Evolutionary conservation across 2,329 filamentous ascomycete genomes (phyloP), one percentile per base, ranked within the genome.

Genomic region (Fusarium globosum): DNA sequence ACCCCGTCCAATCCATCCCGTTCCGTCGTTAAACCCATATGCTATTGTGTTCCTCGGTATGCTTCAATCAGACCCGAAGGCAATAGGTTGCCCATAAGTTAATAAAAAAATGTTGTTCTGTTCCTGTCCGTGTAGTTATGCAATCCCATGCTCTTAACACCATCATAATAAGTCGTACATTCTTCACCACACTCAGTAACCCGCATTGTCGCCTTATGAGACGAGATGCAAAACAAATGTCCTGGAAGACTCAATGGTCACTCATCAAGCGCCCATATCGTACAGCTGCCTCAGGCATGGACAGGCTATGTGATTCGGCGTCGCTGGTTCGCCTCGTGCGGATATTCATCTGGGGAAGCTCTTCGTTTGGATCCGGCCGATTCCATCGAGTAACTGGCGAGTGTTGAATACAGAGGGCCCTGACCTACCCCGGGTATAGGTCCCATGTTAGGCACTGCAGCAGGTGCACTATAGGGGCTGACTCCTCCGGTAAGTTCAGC

Each of bases 401-500:
- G 84, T 21, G 72, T 73, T 9, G 81, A 80, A 51, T 82, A 75
- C 30, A 76, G 55, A 49, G 75, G 81, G 68, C 79, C 83, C 83
- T 65, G 83, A 77, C 35, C 82, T 77, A 33, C 81, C 79, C 68
- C 83, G 82, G 51, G 80, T 35, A 72, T 68, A 20, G 74, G 53
- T 21, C 76, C 72, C 35, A 75, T 61, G 43, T 78, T 83, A 7
- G 84, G 81, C 13, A 86, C 43, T 45, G 77, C 73, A 5, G 75
- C 71, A 9, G 88, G 87, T n/a, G 87, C 88, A 72, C 83, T 88
- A 78, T 91, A 91, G 2, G 89, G 88, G 71, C 87, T 90, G 38
- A 91, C 84, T 18, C 90, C 90, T 1, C 89, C 91, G 4, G 90
- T 92, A 75, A 92, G 85, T 78, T 92, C 90, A 41, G 88, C 87